These are phyloP conservation scores for Candida smagusa DNA, from an alignment of 1,139 yeast species.

Conservation along the genomic window DNA sequence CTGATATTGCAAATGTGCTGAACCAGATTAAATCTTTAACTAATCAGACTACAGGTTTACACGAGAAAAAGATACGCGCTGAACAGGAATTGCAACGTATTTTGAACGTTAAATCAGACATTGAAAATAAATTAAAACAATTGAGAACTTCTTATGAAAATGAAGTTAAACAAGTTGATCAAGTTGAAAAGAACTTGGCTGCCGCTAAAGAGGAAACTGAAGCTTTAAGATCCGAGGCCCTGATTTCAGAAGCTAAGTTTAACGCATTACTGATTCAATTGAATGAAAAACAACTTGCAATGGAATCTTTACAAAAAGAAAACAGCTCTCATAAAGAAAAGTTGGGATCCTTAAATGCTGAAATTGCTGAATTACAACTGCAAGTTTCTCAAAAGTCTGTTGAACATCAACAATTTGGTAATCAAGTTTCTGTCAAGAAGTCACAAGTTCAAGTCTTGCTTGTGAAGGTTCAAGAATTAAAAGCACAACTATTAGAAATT, in stretches of 20 bases:
- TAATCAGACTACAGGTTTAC: constrained; percentile 66
- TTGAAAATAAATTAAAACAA: constrained; percentile 64
- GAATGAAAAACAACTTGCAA: constrained; percentile 55
- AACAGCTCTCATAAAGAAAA: constrained; percentile 65
- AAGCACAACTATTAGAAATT: constrained; percentile 26
- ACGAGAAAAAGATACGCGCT: constrained; percentile 69
- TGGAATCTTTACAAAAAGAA: constrained; percentile 65
- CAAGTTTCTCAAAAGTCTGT: constrained; percentile 50
- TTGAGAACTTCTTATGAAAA: constrained; percentile 72
- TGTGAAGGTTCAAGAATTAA: constrained; percentile 51
- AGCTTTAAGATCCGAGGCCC: constrained; percentile 69
- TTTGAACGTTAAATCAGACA: constrained; percentile 62
- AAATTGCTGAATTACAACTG: constrained; percentile 55
- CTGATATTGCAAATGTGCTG: constrained; percentile 83
- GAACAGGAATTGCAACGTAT: constrained; percentile 72
- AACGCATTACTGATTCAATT: constrained; percentile 70
- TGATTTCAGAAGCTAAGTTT: constrained; percentile 77
- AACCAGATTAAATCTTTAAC: constrained; percentile 80
- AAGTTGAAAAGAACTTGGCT: constrained; percentile 60
- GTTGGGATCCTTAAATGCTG: constrained; percentile 64
- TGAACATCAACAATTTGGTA: constrained; percentile 59
- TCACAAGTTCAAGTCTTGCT: constrained; percentile 66
- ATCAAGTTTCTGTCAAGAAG: constrained; percentile 61
- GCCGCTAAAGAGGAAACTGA: constrained; percentile 68
- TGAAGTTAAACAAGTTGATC: constrained; percentile 72